Conservation (phyloP, 2,329 filamentous ascomycete species). For the Colletotrichum acutatum region DNA sequence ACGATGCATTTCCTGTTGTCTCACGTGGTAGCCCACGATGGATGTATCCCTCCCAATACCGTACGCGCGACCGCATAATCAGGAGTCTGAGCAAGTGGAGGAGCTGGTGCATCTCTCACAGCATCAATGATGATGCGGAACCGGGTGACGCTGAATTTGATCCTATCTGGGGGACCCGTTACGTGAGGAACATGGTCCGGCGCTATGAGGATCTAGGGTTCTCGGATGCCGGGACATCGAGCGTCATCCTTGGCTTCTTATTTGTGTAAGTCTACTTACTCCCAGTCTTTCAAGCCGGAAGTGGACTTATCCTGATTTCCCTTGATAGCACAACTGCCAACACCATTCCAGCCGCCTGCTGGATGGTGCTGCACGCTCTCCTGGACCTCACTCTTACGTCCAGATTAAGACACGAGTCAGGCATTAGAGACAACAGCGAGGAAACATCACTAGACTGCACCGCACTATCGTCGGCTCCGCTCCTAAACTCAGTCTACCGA, state of each 20-base stretch:
- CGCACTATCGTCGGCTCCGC: neutral
- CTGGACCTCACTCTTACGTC: neutral
- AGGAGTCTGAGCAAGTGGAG: constrained; percentile 14
- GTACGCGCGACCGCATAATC: constrained; percentile 12
- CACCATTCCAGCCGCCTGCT: constrained; percentile 15
- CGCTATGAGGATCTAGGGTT: constrained; percentile 23
- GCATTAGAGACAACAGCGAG: neutral
- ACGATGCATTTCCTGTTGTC: constrained; percentile 22
- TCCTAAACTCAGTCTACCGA: constrained; percentile 28
- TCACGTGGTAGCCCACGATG: constrained; percentile 18
- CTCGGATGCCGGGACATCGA: constrained; percentile 11
- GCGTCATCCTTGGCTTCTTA: constrained; percentile 20
- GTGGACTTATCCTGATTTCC: too few species aligned
- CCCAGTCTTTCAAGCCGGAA: too few species aligned
- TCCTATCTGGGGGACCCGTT: constrained; percentile 21
- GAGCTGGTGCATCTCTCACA: neutral
- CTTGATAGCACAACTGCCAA: constrained; percentile 17
- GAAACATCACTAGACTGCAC: neutral
- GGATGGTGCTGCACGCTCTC: constrained; percentile 24
- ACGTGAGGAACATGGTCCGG: constrained; percentile 25
- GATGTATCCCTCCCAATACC: constrained; percentile 20
- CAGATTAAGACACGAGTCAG: constrained; percentile 11
- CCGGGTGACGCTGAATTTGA: neutral
- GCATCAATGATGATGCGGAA: neutral
- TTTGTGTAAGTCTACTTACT: constrained; percentile 19